Conservation (phyloP, 1,139 yeast genomes). For the Tardiomyces digboiensis region DNA sequence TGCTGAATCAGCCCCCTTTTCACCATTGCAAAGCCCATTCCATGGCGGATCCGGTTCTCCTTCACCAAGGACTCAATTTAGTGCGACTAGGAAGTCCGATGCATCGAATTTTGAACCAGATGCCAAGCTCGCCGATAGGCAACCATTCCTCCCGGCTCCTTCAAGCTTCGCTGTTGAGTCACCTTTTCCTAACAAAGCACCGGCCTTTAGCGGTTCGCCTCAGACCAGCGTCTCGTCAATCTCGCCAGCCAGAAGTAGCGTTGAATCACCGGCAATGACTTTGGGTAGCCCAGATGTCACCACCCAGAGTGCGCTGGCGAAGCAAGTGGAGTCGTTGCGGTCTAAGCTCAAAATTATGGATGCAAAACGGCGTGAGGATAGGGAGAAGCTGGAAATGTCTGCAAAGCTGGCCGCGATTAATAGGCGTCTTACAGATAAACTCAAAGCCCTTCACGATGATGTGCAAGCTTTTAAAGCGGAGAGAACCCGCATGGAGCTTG, state of each 20-base stretch:
- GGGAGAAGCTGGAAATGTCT: conserved; percentile 14
- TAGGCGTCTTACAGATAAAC: conserved; percentile 23
- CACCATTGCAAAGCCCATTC: background rate
- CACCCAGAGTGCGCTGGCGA: conserved; percentile 7
- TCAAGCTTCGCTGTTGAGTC: background rate
- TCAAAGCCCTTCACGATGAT: conserved; percentile 28
- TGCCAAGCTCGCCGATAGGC: no score
- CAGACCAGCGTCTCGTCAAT: background rate
- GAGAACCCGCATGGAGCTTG: conserved; percentile 27
- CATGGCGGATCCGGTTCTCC: background rate
- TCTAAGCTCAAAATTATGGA: conserved; percentile 23
- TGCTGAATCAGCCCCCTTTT: background rate
- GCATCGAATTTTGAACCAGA: no score
- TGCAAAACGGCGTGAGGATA: conserved; percentile 22
- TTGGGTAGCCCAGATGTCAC: background rate
- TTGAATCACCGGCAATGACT: background rate
- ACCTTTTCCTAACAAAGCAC: background rate
- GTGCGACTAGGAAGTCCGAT: background rate
- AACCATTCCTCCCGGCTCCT: background rate
- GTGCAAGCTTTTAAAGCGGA: conserved; percentile 20
- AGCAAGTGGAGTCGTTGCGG: conserved; percentile 22
- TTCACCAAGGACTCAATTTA: background rate
- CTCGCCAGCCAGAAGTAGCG: background rate
- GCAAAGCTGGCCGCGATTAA: conserved; percentile 33
- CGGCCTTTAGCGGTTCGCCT: background rate